Percentiles rank a stretch among this genome's conserved stretches.
Conservation (phyloP, 768 basidiomycete species). For the Cubamyces lactineus region DNA sequence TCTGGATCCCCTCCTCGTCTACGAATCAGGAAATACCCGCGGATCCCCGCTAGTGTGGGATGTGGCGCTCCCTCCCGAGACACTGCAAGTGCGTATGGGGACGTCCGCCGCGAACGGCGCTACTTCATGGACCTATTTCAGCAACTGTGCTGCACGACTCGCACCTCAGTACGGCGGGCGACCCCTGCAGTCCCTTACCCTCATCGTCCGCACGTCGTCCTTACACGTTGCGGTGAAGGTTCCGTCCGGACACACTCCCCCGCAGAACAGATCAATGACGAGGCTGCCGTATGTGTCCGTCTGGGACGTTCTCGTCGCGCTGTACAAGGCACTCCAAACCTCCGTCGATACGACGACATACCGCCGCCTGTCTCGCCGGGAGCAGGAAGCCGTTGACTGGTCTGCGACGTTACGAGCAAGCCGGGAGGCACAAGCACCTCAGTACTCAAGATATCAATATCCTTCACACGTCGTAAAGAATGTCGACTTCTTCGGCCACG, state of each 20-base stretch:
- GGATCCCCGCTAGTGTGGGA: not conserved
- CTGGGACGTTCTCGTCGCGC: slow-evolving; percentile 50
- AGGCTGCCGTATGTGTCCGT: slow-evolving; percentile 40
- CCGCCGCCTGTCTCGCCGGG: not conserved
- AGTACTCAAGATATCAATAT: too few species aligned
- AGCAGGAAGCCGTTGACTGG: not conserved
- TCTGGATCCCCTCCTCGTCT: too few species aligned
- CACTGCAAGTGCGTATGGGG: not conserved
- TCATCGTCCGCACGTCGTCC: slow-evolving; percentile 38
- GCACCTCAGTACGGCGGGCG: slow-evolving; percentile 23
- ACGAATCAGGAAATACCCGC: too few species aligned
- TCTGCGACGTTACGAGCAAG: not conserved
- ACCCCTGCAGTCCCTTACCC: slow-evolving; percentile 36
- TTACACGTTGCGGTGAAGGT: slow-evolving; percentile 39
- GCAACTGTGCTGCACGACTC: not conserved
- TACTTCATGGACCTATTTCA: not conserved
- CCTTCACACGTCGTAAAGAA: not conserved
- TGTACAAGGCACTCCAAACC: slow-evolving; percentile 37
- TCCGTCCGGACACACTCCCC: slow-evolving; percentile 9
- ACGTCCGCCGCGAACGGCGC: not conserved
- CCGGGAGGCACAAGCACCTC: too few species aligned
- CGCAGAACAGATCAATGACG: slow-evolving; percentile 8
- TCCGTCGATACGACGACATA: not conserved
- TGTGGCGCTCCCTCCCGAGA: not conserved
- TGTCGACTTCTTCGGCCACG: not conserved